Base-by-base conservation (phyloP, 768 basidiomycete genomes). In the Suillus fuscotomentosus region DNA sequence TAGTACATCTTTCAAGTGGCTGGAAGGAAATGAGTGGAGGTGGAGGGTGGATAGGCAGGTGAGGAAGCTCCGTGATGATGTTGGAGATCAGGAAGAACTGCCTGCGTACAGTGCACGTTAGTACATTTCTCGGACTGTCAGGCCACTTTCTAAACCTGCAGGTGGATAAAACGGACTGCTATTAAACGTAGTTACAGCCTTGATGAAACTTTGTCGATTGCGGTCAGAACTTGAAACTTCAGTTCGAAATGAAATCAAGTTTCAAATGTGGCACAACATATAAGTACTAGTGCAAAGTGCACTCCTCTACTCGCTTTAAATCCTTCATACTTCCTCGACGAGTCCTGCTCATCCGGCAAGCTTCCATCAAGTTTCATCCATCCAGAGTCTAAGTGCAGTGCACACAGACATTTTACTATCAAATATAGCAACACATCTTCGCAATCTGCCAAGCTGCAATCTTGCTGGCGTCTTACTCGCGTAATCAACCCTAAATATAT, bases 21-120 rank as follows among this genome's bases (percentile, higher is more conserved):
- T 77, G 69, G 86, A 84, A 62, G 89, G 83, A 1, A 90, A 88
- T 67, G 83, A 88, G 66, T 86, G 83, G 83, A 78, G 80, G 0
- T 90, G 89, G 89, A 79, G 81, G 66, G 79, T 88, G 17, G 87
- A 90, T 60, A 82, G 83, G 0, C 84, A 88, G 70, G 81, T 89
- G n/a, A 87, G 87, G 13, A 75, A 73, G 41, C 70, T 86, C 68
- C 64, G 71, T 9, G 79, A 77, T 9, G 70, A 75, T 8, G 68
- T 75, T 5, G 70, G 73, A 3, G 73, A 69, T 17, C 61, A 60
- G 2, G 85, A 86, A 15, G 83, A 83, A 42, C 74, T 88, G 13
- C 85, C 84, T 14, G 38, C 42, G 5, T 68, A 69, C 45, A 68
- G 36, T 54, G 62, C 55, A 59, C 7, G 39, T 5, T 57, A 57